Percentiles rank a stretch among this genome's conserved stretches.
Evolutionary conservation across 116 monocot species (phyloP).

Genomic region (Dioscorea cayenensis): DNA sequence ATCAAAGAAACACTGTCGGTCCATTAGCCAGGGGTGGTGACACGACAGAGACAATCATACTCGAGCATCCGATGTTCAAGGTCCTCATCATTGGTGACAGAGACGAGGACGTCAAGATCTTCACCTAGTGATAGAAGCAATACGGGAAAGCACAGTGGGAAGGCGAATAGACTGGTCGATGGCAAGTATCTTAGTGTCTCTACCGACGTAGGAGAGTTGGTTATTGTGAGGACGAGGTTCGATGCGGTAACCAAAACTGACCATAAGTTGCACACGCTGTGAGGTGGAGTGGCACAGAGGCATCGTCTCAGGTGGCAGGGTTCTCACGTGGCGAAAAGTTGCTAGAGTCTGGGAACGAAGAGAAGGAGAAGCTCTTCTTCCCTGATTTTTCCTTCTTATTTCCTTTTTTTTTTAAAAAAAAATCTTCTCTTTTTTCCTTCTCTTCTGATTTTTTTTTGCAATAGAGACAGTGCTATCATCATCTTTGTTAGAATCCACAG

Average conservation of each 20-base stretch:
- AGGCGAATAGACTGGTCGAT: slow-evolving; percentile 45
- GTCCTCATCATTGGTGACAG: slow-evolving; percentile 87
- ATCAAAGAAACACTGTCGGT: slow-evolving; percentile 45
- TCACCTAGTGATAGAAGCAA: slow-evolving; percentile 11
- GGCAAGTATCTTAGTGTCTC: slow-evolving; percentile 69
- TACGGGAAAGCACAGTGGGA: slow-evolving; percentile 11
- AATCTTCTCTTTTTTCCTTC: too few relatives aligned
- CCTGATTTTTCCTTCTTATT: too few relatives aligned
- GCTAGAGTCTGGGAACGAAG: slow-evolving; percentile 40
- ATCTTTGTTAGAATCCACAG: too few relatives aligned
- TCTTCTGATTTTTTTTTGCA: too few relatives aligned
- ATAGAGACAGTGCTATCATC: too few relatives aligned
- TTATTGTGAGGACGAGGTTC: slow-evolving; percentile 64
- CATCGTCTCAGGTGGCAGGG: slow-evolving; percentile 26
- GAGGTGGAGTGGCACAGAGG: slow-evolving; percentile 7
- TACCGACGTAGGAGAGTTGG: slow-evolving; percentile 68
- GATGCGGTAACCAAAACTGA: slow-evolving; percentile 72
- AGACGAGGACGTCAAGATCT: slow-evolving; percentile 38
- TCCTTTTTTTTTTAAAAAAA: too few relatives aligned
- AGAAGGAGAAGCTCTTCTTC: slow-evolving; percentile 31
- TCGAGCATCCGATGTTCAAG: slow-evolving; percentile 76
- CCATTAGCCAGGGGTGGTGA: slow-evolving; percentile 17
- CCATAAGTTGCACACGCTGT: slow-evolving; percentile 55
- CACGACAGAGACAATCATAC: slow-evolving; percentile 58
- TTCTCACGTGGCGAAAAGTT: slow-evolving; percentile 47